These are phyloP conservation scores for Pancytospora philotis DNA, from an alignment of 371 early-diverging fungal species.

Conservation along the genomic window DNA sequence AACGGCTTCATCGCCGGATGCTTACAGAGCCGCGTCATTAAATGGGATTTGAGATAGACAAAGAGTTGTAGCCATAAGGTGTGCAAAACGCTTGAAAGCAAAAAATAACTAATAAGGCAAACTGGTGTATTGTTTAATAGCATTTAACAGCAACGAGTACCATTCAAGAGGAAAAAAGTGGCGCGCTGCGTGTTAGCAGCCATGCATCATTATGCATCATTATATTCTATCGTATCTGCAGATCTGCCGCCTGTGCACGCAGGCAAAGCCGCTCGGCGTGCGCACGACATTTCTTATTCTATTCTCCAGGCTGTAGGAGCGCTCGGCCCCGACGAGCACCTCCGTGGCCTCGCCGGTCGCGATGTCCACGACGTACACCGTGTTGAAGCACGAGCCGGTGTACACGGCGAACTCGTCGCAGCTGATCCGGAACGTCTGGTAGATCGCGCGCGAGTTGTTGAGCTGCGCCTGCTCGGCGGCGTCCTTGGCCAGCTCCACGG, in stretches of 20 bases:
- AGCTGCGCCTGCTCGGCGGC: slow-evolving; percentile 25
- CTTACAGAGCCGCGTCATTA: no score
- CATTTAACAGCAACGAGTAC: no score
- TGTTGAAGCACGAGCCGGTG: slow-evolving; percentile 51
- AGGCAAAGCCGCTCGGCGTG: neutral
- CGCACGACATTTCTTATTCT: slow-evolving; percentile 26
- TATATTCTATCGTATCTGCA: neutral
- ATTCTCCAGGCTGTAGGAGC: slow-evolving; percentile 32
- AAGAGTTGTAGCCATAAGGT: no score
- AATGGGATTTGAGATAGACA: neutral
- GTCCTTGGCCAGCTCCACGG: slow-evolving; percentile 1
- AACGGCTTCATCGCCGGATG: no score
- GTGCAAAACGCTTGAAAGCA: no score
- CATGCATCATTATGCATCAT: no score
- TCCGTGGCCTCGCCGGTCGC: slow-evolving; percentile 17
- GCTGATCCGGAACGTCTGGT: slow-evolving; percentile 51
- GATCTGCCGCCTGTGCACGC: neutral
- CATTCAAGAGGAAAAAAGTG: no score
- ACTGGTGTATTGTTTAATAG: no score
- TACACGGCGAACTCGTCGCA: slow-evolving; percentile 25
- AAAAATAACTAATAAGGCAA: no score
- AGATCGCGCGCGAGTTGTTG: slow-evolving; percentile 48
- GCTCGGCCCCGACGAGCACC: slow-evolving; percentile 24
- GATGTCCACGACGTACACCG: slow-evolving; percentile 33
- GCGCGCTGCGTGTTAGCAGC: no score